These are phyloP conservation scores for Tetrahymena thermophila DNA, from an alignment of 73 alveolate genomes.

Conservation along the genomic window DNA sequence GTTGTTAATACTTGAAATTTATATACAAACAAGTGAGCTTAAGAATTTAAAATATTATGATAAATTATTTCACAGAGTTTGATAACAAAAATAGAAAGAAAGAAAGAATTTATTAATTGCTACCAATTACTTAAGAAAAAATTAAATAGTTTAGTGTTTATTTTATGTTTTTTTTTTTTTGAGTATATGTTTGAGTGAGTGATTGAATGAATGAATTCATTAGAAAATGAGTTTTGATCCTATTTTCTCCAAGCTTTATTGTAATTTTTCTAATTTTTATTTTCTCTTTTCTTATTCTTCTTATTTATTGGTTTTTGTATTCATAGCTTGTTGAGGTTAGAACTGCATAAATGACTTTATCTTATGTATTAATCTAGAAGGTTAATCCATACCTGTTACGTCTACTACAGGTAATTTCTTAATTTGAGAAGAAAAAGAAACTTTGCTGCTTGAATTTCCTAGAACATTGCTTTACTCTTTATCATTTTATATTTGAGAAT, in stretches of 20 bases:
- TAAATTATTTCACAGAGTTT: background rate
- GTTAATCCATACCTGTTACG: background rate
- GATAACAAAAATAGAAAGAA: background rate
- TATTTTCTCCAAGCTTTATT: background rate
- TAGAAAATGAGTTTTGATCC: background rate
- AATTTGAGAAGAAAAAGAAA: background rate
- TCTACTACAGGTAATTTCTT: background rate
- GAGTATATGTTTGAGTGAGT: too few relatives aligned
- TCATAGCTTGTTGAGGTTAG: background rate
- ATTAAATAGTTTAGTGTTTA: too few relatives aligned
- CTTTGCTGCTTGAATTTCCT: background rate
- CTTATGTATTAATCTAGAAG: background rate
- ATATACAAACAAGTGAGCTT: too few relatives aligned
- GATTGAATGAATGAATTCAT: background rate
- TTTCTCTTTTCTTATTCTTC: background rate
- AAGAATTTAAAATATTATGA: too few relatives aligned
- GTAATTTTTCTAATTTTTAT: background rate
- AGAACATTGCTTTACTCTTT: background rate
- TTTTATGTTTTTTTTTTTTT: too few relatives aligned
- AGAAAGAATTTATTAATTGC: background rate
- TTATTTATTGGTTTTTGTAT: background rate
- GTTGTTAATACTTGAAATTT: too few relatives aligned
- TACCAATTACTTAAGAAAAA: background rate
- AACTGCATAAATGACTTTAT: background rate
- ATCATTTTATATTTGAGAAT: background rate